These are phyloP conservation scores for Metschnikowia aberdeeniae DNA, from an alignment of 805 yeast species.

Conservation along the genomic window DNA sequence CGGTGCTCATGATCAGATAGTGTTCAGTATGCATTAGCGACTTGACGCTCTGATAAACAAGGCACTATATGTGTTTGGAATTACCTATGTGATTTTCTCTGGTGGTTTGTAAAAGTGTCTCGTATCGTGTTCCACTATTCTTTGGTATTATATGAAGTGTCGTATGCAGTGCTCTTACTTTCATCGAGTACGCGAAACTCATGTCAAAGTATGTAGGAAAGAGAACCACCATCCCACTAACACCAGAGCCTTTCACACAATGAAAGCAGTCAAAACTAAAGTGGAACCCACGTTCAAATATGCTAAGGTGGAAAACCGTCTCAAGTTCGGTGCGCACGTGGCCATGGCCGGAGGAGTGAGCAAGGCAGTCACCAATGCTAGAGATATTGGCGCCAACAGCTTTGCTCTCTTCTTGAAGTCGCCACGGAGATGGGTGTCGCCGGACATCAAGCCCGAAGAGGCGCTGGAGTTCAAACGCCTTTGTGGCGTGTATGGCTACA, in stretches of 20 bases:
- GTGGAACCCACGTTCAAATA: conserved; percentile 20
- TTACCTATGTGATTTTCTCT: no score
- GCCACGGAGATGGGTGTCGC: conserved; percentile 89
- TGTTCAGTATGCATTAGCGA: no score
- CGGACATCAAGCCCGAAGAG: conserved; percentile 66
- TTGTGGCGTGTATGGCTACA: conserved; percentile 61
- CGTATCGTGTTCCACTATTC: no score
- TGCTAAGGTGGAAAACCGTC: conserved; percentile 41
- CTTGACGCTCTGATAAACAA: no score
- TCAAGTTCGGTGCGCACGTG: conserved; percentile 87
- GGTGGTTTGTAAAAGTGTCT: no score
- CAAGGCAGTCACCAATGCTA: conserved; percentile 59
- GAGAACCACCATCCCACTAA: neutral
- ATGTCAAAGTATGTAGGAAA: conserved; percentile 2
- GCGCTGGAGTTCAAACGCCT: conserved; percentile 58
- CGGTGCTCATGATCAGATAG: no score
- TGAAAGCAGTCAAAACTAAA: conserved; percentile 3
- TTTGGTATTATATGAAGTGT: neutral
- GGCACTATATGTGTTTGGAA: no score
- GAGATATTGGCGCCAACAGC: conserved; percentile 61
- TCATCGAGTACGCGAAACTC: neutral
- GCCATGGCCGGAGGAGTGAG: conserved; percentile 79
- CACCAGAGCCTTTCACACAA: conserved; percentile 1
- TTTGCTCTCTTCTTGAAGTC: conserved; percentile 89
- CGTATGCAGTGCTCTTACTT: neutral